Evolutionary conservation across 2,329 filamentous ascomycete genomes (phyloP).

Genomic region (Fusarium chlamydosporum): DNA sequence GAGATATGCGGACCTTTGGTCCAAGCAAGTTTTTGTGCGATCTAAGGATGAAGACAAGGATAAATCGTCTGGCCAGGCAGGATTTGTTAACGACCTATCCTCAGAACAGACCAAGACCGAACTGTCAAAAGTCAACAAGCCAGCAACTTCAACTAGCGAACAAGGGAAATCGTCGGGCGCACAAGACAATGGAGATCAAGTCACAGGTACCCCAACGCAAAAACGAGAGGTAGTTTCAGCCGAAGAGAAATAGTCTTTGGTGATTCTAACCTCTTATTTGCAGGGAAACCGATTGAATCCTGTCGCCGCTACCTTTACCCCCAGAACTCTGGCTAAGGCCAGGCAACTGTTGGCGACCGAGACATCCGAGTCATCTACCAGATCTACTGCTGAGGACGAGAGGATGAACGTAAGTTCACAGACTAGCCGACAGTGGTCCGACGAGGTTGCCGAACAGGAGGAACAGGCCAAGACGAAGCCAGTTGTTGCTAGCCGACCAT

Average conservation of each 20-base stretch:
- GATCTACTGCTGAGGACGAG: conserved; percentile 18
- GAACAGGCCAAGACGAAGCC: conserved; percentile 21
- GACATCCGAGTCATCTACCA: conserved; percentile 32
- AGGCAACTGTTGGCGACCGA: conserved; percentile 26
- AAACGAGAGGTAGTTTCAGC: conserved; percentile 67
- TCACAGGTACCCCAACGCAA: conserved; percentile 54
- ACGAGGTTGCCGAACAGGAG: conserved; percentile 51
- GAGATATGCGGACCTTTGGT: conserved; percentile 75
- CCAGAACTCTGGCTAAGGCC: conserved; percentile 53
- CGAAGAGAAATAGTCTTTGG: conserved; percentile 49
- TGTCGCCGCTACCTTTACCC: conserved; percentile 68
- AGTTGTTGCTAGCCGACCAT: conserved; percentile 11
- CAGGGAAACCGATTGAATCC: conserved; percentile 70
- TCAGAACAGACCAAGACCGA: conserved; percentile 56
- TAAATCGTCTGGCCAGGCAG: conserved; percentile 43
- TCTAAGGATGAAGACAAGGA: conserved; percentile 59
- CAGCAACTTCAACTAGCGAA: conserved; percentile 35
- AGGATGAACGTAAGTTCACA: conserved; percentile 26
- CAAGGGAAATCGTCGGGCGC: conserved; percentile 46
- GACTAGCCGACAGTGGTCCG: conserved; percentile 50
- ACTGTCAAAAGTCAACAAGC: conserved; percentile 55
- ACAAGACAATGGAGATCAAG: conserved; percentile 43
- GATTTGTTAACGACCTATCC: conserved; percentile 57
- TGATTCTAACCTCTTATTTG: conserved; percentile 60
- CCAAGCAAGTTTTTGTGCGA: conserved; percentile 70